Conservation (phyloP, 2,329 filamentous ascomycete genomes). For the Diaporthe vaccinii region DNA sequence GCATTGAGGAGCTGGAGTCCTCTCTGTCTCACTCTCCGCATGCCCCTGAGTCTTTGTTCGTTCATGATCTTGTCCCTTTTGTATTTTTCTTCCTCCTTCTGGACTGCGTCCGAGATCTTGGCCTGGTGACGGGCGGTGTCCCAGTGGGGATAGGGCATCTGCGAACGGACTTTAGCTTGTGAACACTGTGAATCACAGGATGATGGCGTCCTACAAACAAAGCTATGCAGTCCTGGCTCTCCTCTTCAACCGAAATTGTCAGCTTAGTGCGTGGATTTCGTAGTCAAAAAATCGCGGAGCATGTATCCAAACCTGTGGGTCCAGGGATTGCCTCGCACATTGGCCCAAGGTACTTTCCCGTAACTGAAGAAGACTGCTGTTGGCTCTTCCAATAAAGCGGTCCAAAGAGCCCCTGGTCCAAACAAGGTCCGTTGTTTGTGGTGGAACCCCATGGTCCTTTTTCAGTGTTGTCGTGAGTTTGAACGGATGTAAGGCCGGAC, state of each 20-base stretch:
- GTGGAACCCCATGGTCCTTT: neutral
- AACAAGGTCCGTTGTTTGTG: no score
- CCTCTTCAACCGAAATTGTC: neutral
- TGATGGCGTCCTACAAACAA: slow-evolving; percentile 28
- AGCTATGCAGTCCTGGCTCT: neutral
- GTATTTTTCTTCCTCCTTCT: slow-evolving; percentile 37
- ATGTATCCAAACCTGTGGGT: slow-evolving; percentile 23
- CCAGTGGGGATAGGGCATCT: slow-evolving; percentile 60
- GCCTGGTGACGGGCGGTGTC: slow-evolving; percentile 49
- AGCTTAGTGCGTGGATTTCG: neutral
- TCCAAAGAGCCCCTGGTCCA: slow-evolving; percentile 5
- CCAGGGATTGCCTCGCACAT: slow-evolving; percentile 38
- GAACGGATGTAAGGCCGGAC: neutral
- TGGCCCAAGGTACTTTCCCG: slow-evolving; percentile 38
- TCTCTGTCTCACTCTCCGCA: slow-evolving; percentile 36
- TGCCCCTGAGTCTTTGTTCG: slow-evolving; percentile 27
- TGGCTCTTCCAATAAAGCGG: slow-evolving; percentile 36
- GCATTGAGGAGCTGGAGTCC: slow-evolving; percentile 38
- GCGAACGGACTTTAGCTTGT: neutral
- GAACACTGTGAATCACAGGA: rapidly evolving
- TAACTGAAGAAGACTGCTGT: slow-evolving; percentile 35
- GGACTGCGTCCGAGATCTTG: slow-evolving; percentile 33
- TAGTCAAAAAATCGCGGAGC: neutral
- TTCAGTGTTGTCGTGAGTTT: neutral
- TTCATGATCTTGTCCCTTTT: slow-evolving; percentile 33